Base-by-base conservation (phyloP, 371 early-diverging fungal genomes). In the Rhizopus sp. region DNA sequence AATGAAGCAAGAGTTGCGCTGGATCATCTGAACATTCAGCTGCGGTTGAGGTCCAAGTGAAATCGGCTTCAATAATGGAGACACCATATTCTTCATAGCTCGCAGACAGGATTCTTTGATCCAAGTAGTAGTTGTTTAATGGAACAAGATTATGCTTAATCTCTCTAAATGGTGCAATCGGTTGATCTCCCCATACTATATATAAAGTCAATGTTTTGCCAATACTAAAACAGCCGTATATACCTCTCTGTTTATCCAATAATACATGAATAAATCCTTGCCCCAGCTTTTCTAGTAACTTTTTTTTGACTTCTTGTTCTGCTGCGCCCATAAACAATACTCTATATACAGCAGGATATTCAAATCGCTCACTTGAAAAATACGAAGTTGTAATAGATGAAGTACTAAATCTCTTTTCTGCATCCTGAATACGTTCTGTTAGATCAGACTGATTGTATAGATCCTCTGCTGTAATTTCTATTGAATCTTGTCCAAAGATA, bases 11-110 rank as follows among this genome's bases (percentile, higher is more conserved):
- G 35, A 68, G 49, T 3, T 42, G 41, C 39, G 50, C 49, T 16
- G 61, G 53, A 32, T 67, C 52, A 8, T 44, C 29, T 10, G 58
- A 56, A 38, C 55, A 61, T 33, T 41, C 51, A 5, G 63, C 49
- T 5, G 63, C 60, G 17, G 56, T 55, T 6, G 70, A 61, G 6
- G 63, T 47, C 68, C 74, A 66, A 7, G 74, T 73, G 41, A 77
- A 80, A 46, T 80, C 80, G 0, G 77, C 77, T 50, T 80, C 80
- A 45, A 80, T 75, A 16, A 80, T 63, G 8, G 77, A 71, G 12
- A 75, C 53, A 7, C 80, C 80, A 42, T 64, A 62, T 52, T 80
- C 77, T 63, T 74, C 73, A 56, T 53, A 79, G 0, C 64, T 69
- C 29, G 66, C 64, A 15, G 69, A 60, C 8, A 59, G 15, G 12